Conservation (phyloP, 352 stramenopile species). For the Globisporangium okanoganense region DNA sequence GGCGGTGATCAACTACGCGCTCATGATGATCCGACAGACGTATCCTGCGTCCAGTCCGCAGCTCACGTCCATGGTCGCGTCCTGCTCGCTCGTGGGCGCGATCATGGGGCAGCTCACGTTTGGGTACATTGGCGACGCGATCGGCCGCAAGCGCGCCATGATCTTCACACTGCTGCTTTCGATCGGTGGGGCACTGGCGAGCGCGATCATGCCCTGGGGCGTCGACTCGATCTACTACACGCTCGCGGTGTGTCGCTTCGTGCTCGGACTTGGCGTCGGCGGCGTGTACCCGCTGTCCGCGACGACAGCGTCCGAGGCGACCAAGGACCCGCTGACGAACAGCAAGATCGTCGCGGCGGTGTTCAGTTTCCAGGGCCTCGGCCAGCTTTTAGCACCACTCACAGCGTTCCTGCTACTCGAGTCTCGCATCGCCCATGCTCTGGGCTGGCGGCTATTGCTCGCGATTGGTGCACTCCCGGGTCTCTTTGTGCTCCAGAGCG, state of each 20-base stretch:
- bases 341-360: slow-evolving; percentile 45
- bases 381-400: slow-evolving; percentile 10
- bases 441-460: slow-evolving; percentile 11
- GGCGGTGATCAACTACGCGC: slow-evolving; percentile 20
- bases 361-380: slow-evolving; percentile 17
- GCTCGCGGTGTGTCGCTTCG: slow-evolving; percentile 61
- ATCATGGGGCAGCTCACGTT: slow-evolving; percentile 79
- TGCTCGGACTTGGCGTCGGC: slow-evolving; percentile 74
- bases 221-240: slow-evolving; percentile 53
- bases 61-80: slow-evolving; percentile 59
- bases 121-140: slow-evolving; percentile 66
- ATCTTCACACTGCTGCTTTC: slow-evolving; percentile 72
- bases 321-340: slow-evolving; percentile 32
- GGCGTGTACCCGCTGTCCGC: slow-evolving; percentile 82
- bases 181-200: slow-evolving; percentile 51
- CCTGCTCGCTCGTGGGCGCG: slow-evolving; percentile 72
- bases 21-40: slow-evolving; percentile 31
- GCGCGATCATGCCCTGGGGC: slow-evolving; percentile 57
- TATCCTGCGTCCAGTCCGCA: slow-evolving; percentile 48
- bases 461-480: slow-evolving; percentile 6
- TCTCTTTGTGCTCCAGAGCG: slow-evolving; percentile 10
- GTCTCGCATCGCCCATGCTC: slow-evolving; percentile 1
- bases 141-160: slow-evolving; percentile 70
- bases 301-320: slow-evolving; percentile 36
- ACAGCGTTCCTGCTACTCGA: slow-evolving; percentile 11